Base-by-base conservation (phyloP, 2,329 filamentous ascomycete species). In the Aspergillus sojae region DNA sequence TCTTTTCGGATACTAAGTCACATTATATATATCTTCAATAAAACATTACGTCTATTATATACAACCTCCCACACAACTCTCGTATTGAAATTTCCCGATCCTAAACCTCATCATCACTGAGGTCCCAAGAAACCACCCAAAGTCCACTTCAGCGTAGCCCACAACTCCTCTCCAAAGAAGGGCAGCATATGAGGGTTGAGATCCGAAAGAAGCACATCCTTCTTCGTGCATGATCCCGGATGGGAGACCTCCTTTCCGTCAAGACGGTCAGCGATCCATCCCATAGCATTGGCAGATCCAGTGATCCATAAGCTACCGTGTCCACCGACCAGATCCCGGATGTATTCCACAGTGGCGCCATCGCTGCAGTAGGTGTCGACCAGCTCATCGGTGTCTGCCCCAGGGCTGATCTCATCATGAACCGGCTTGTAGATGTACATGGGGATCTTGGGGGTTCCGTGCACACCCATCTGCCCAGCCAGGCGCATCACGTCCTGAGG, bases 351-450 rank as follows among this genome's bases (percentile, higher is more conserved):
- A 14, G 19, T 65, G 19, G 67, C 68, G 26, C 52, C 52, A 19
- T 30, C 14, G 10, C 12, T 9, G 52, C 52, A 55, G 52, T 55
- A 55, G 6, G 63, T 65, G 19, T 66, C 52, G 1, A 75, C 66
- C 41, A 75, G 54, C 3, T 61, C 61, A 64, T 75, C 72, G 5
- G 71, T 74, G 53, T 74, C 69, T 4, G 52, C 63, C 0, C 74
- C 60, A 3, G 69, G 64, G 26, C 68, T 71, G 21, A 77, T 67
- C 57, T 76, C 73, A 62, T 77, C 75, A 2, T 66, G 60, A 12
- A 68, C 66, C 5, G 72, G 69, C 55, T 77, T 74, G 57, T 77
- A 76, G 6, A 72, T 61, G 54, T 71, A 76, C 21, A 68, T 46
- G 26, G 60, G 60, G 46, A 62, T 58, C 26, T 39, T 36, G 16